Percentiles rank a stretch among this genome's conserved stretches.
Conservation (phyloP, 2,329 filamentous ascomycete genomes). For the Ilyonectria robusta region DNA sequence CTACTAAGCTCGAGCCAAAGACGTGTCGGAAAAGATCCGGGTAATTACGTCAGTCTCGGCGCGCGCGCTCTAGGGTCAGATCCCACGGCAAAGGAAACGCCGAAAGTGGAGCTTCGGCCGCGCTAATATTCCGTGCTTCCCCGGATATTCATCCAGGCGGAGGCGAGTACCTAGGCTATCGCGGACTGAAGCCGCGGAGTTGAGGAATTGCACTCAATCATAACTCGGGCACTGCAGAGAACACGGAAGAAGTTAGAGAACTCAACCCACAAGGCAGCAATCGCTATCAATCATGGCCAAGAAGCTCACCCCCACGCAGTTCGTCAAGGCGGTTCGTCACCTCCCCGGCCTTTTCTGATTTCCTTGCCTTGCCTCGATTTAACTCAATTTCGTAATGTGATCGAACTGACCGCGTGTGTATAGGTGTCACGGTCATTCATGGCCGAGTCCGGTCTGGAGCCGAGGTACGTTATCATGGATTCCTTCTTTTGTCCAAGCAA, state of each 20-base stretch:
- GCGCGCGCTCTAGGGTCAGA: neutral
- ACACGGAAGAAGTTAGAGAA: neutral
- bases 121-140: slow-evolving; percentile 30
- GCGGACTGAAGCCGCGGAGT: neutral
- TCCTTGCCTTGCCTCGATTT: fast-evolving
- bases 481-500: slow-evolving; percentile 8
- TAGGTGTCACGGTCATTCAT: slow-evolving; percentile 91
- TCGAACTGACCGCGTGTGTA: slow-evolving; percentile 6
- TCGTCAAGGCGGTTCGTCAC: slow-evolving; percentile 53
- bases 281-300: slow-evolving; percentile 49
- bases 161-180: neutral
- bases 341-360: neutral
- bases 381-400: neutral
- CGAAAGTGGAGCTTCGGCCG: slow-evolving; percentile 16
- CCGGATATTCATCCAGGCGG: slow-evolving; percentile 16
- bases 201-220: neutral
- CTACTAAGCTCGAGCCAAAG: neutral
- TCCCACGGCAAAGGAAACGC: slow-evolving; percentile 10
- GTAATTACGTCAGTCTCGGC: slow-evolving; percentile 34
- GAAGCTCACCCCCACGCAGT: slow-evolving; percentile 52
- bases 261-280: neutral
- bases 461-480: slow-evolving; percentile 70
- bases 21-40: slow-evolving; percentile 14
- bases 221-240: neutral
- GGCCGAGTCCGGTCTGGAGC: slow-evolving; percentile 88